Evolutionary conservation across 192 early-diverging fungal species (phyloP).

Genomic region (Coemansia guatemalensis): DNA sequence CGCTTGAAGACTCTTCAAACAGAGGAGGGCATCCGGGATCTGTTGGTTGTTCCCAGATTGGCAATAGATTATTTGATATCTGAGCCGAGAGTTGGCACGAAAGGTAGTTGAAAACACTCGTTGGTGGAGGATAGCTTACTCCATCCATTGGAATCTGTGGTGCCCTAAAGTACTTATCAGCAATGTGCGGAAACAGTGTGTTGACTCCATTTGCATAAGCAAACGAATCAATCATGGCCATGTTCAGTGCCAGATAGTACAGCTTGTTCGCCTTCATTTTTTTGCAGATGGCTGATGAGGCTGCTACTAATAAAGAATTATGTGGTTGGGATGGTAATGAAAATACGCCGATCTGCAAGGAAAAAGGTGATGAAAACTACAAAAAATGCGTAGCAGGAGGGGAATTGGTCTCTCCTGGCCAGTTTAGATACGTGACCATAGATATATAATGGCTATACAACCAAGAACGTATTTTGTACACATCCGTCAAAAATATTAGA

Average conservation of each 20-base stretch:
- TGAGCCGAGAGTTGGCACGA: constrained; percentile 9
- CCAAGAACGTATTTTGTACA: too few relatives aligned
- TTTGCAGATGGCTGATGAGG: background rate
- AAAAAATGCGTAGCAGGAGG: too few relatives aligned
- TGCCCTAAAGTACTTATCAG: background rate
- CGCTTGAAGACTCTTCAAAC: background rate
- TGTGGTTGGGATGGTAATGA: too few relatives aligned
- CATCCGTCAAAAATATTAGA: too few relatives aligned
- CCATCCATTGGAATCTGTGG: constrained; percentile 1
- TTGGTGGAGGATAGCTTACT: constrained; percentile 5
- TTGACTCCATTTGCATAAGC: constrained; percentile 1
- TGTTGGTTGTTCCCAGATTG: constrained; percentile 2
- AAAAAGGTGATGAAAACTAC: too few relatives aligned
- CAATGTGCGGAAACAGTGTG: background rate
- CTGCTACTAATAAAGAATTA: too few relatives aligned
- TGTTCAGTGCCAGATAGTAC: constrained; percentile 17
- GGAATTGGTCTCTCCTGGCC: too few relatives aligned
- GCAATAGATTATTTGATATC: constrained; percentile 11
- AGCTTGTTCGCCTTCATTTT: constrained; percentile 31
- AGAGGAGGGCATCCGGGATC: background rate
- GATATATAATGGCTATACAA: too few relatives aligned
- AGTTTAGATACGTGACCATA: too few relatives aligned
- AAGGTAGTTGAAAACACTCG: constrained; percentile 25
- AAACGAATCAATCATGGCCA: constrained; percentile 17
- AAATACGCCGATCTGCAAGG: too few relatives aligned